Evolutionary conservation across 352 stramenopile species (phyloP).

Genomic region (Globisporangium acanthophoron): DNA sequence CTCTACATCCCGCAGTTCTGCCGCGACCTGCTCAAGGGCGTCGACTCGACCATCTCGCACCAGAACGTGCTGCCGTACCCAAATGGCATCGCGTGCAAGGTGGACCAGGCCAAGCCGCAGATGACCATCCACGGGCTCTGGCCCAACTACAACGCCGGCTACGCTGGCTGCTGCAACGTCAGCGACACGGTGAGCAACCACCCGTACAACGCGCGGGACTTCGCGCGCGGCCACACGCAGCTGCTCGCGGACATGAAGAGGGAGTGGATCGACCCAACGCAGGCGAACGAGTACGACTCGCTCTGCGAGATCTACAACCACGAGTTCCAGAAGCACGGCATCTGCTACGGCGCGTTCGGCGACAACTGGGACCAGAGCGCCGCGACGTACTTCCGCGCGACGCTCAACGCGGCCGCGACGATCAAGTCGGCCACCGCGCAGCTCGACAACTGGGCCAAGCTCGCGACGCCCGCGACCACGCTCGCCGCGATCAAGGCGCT

Average conservation of each 20-base stretch:
- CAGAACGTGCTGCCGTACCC: conserved; percentile 65
- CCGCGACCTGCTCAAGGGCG: conserved; percentile 59
- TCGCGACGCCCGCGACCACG: conserved; percentile 5
- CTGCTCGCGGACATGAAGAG: conserved; percentile 49
- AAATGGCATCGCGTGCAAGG: conserved; percentile 35
- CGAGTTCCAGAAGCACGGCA: conserved; percentile 85
- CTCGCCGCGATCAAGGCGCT: conserved; percentile 8
- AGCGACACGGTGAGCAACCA: conserved; percentile 43
- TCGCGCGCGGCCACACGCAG: conserved; percentile 35
- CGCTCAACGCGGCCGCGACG: conserved; percentile 21
- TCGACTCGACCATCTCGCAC: conserved; percentile 75
- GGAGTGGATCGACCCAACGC: conserved; percentile 45
- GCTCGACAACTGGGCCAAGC: conserved; percentile 15
- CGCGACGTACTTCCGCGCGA: conserved; percentile 63
- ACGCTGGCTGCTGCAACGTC: conserved; percentile 65
- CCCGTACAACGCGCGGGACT: conserved; percentile 40
- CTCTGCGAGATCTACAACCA: conserved; percentile 84
- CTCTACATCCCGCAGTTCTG: conserved; percentile 80
- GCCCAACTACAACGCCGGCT: conserved; percentile 70
- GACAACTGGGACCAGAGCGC: conserved; percentile 53
- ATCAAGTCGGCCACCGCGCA: conserved; percentile 10
- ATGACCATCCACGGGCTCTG: conserved; percentile 75
- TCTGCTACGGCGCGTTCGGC: conserved; percentile 72
- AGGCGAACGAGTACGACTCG: conserved; percentile 20
- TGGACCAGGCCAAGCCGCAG: conserved; percentile 26